A percentile compares a stretch with the other conserved stretches of the same genome.
These are phyloP conservation scores for Stipa capillata DNA, from an alignment of 176 grass and related monocot species.

Conservation along the genomic window DNA sequence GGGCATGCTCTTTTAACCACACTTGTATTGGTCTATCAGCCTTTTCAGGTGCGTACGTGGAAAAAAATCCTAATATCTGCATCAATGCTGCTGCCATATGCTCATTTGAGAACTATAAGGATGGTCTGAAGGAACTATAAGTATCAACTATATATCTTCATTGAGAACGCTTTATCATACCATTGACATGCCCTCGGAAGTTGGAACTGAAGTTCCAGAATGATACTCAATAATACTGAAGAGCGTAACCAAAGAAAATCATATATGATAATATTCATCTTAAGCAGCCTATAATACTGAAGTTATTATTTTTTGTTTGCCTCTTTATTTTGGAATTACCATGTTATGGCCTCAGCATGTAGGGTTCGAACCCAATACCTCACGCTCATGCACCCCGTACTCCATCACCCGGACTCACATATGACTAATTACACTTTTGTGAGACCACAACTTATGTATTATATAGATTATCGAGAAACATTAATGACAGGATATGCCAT, in stretches of 20 bases:
- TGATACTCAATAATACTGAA: background rate
- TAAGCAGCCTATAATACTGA: background rate
- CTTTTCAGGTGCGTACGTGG: conserved; percentile 32
- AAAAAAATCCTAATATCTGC: no score
- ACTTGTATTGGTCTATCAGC: conserved; percentile 13
- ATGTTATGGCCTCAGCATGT: background rate
- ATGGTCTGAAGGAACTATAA: no score
- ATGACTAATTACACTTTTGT: background rate
- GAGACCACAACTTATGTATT: background rate
- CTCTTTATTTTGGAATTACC: background rate
- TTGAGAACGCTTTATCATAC: background rate
- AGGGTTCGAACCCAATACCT: no score
- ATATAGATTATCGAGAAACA: background rate
- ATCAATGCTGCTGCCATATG: no score
- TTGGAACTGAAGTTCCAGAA: background rate
- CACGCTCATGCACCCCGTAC: background rate
- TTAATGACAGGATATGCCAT: background rate
- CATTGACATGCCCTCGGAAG: background rate
- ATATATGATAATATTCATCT: background rate
- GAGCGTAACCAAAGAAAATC: background rate
- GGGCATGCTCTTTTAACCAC: no score
- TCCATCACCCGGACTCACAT: background rate
- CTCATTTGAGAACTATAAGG: no score
- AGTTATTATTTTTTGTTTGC: background rate
- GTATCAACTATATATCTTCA: no score